Evolutionary conservation across 106 monocot species (phyloP), one percentile per base, ranked within the genome.

Genomic region (Dendrobium chrysotoxum): DNA sequence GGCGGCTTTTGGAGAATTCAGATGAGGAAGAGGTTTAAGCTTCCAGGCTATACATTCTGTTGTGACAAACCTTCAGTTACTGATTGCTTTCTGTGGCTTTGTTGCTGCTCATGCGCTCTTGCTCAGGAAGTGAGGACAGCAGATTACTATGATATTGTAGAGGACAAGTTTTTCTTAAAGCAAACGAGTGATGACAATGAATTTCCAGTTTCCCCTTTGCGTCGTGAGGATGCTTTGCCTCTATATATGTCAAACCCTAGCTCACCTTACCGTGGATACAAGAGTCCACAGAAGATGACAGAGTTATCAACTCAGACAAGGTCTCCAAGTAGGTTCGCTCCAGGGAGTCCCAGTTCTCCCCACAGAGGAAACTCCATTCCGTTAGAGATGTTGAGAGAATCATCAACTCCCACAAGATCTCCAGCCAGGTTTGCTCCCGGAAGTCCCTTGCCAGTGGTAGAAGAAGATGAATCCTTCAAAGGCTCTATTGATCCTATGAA

Each of bases 1-100:
- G 92, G 89, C n/a, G 92, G 92, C 7, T 92, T 86, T 79, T 92
- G 92, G 92, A 83, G 92, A 77, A 92, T 89, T 77, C 92, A 88
- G 81, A 92, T 92, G 92, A 86, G 92, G 82, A 89, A 84, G 80
- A 84, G 80, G 45, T 88, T 84, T 47, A 83, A 85, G 7, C 89
- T 92, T 17, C 92, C 92, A 1, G 80, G 53, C 4, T 79, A 76
- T 64, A 80, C 71, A 2, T 85, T 81, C 64, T 92, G 87, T 71
- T 93, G 86, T 31, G 81, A 85, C 11, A 76, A 78, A n/a, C 73
- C 88, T 13, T 77, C 81, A 8, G 64, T 84, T 7, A 85, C 89
- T 0, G 92, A 93, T 53, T 93, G 86, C 75, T 86, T 88, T 15
- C 84, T 72, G 80, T 93, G 92, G 92, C 82, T 93, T 21, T 90